A percentile compares a stretch with the other conserved stretches of the same genome.
Conservation (phyloP, 768 basidiomycete genomes). For the Neoboletus magnificus region DNA sequence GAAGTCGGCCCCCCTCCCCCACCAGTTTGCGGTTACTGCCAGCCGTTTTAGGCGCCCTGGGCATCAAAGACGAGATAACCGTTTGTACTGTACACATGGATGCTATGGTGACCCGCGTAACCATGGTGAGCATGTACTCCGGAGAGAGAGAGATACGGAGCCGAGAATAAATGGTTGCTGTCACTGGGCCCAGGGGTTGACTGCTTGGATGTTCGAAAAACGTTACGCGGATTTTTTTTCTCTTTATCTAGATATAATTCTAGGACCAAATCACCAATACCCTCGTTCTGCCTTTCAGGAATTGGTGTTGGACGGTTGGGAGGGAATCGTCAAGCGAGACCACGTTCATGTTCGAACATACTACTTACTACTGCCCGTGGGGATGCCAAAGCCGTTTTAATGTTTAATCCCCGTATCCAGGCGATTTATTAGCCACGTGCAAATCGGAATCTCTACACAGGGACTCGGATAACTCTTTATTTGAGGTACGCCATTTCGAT, state of each 20-base stretch:
- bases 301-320: not conserved
- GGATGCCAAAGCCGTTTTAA: not conserved
- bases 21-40: not conserved
- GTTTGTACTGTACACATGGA: not conserved
- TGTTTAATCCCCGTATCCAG: not conserved
- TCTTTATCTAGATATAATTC: not conserved
- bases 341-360: not conserved
- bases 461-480: not conserved
- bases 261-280: not conserved
- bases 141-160: not conserved
- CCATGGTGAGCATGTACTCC: not conserved
- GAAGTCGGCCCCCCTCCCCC: not conserved
- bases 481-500: not conserved
- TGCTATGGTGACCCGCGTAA: not conserved
- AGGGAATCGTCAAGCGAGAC: not conserved
- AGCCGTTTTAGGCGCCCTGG: not conserved
- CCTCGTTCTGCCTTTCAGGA: not conserved
- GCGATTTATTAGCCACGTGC: not conserved
- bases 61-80: not conserved
- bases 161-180: not conserved
- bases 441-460: not conserved
- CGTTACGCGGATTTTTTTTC: not conserved
- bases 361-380: not conserved
- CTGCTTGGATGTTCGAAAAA: not conserved
- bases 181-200: not conserved